Base-by-base conservation (phyloP, 2,329 filamentous ascomycete genomes). In the Phaeoacremonium minimum region DNA sequence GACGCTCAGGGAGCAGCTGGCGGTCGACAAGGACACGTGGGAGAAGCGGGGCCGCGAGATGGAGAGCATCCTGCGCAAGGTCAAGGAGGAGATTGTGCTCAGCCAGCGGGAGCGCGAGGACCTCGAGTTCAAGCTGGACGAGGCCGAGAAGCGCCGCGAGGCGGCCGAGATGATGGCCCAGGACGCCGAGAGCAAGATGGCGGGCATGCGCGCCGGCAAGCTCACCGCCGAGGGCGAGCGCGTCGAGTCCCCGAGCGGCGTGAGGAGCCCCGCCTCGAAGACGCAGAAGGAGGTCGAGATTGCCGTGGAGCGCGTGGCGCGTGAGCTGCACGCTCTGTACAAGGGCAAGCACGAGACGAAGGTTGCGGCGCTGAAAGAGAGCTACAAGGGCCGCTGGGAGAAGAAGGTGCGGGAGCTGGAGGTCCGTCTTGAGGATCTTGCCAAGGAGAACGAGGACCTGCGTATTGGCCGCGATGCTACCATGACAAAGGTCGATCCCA, bases 261-360 rank as follows among this genome's bases (percentile, higher is more conserved):
- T 51, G 15, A 63, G 54, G 47, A 57, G 46, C 33, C 42, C 55
- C 17, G 45, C 42, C 16, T 39, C 47, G 18, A 45, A 58, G 36
- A 50, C 58, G 42, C 58, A 64, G 49, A 57, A 66, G 47, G 88
- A 95, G 46, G 85, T 95, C 33, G 90, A 96, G 54, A 73, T 86
- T 30, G 85, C 85, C 2, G 85, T 91, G 15, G 88, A 95, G 61
- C 88, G 90, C 47, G 89, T 97, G 28, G 90, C 91, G n/a, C 78
- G 88, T 18, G 93, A 98, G 56, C 74, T 98, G 28, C 93, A 98
- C 57, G 75, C 83, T 0, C 74, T 95, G 9, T 98, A 98, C 75
- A 97, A 96, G 67, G 82, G 85, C 56, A 98, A 98, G 66, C 93
- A 98, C 58, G 91, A 97, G 67, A 87, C 83, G 44, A 98, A 98